Base-by-base conservation (phyloP, 352 stramenopile species). In the Phytophthora capsici region DNA sequence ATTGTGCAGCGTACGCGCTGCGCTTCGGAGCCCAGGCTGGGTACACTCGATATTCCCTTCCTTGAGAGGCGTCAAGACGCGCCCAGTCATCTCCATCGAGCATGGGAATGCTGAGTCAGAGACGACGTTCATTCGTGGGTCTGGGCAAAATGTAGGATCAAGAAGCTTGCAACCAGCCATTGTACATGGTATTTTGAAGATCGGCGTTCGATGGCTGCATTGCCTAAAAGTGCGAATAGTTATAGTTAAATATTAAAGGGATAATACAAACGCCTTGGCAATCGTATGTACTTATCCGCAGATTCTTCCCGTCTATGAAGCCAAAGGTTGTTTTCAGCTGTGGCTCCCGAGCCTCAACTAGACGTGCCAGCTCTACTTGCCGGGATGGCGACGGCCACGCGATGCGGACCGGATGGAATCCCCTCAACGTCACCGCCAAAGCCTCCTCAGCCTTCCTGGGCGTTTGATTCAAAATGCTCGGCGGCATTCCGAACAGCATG, bases 401-500 rank as follows among this genome's bases (percentile, higher is more conserved):
- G 32, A 38, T 38, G 3, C 32, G 32, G 13, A 8, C 32, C 6
- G 32, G 32, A 3, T 3, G 3, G 32, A 2, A 38, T 10, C 32
- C 32, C 14, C 14, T 14, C 10, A 53, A 43, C 14, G 54, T n/a
- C 19, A 4, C 19, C 7, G 28, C 13, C 8, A 62, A 43, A 1
- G 43, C 54, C 30, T 32, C 19, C 30, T 53, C 43, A 3, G 30
- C 25, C 20, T 17, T 38, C 47, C n/a, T 28, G 32, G 55, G 45
- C 25, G 52, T 32, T 3, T 38, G 20, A 17, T 25, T 43, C 13
- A 59, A 10, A 3, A 41, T 53, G 5, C 19, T 53, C 10, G 54
- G 54, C 19, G 54, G 54, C 8, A 10, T 34, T 7, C 54, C 30
- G 16, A 62, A 54, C 32, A 62, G 6, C 30, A 62, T 44, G 13